Conservation (phyloP, 2,329 filamentous ascomycete species). For the Emericellopsis cladophorae region DNA sequence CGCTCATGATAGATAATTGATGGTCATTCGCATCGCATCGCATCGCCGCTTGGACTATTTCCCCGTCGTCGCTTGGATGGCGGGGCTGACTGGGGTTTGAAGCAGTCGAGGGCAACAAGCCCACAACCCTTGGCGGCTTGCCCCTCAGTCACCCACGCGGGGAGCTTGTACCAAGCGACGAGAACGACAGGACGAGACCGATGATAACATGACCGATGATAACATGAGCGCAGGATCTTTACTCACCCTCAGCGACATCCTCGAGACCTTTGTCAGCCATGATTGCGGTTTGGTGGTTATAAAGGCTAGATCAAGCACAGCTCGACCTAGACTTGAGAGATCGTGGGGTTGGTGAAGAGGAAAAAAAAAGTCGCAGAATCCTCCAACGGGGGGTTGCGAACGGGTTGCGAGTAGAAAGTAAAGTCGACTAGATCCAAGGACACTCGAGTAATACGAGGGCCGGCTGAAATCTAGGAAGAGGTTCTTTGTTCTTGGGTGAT, state of each 20-base stretch:
- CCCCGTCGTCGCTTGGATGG: too few species aligned
- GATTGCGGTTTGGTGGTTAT: slow-evolving; percentile 57
- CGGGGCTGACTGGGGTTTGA: too few species aligned
- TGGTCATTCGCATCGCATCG: too few species aligned
- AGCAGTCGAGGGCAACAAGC: neutral
- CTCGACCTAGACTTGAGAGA: slow-evolving; percentile 52
- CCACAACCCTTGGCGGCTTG: neutral
- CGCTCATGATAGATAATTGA: neutral
- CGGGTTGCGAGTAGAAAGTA: slow-evolving; percentile 13
- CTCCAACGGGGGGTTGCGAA: slow-evolving; percentile 19
- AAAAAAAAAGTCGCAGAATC: slow-evolving; percentile 24
- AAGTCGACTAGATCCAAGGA: slow-evolving; percentile 32
- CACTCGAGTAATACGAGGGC: slow-evolving; percentile 32
- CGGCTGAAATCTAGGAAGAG: slow-evolving; percentile 26
- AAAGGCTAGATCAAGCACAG: slow-evolving; percentile 63
- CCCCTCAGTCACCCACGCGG: too few species aligned
- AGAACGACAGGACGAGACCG: neutral
- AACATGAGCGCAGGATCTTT: slow-evolving; percentile 1
- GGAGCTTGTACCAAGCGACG: neutral
- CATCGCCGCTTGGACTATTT: too few species aligned
- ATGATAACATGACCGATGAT: neutral
- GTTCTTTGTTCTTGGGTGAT: slow-evolving; percentile 13
- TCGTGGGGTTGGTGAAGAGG: slow-evolving; percentile 22
- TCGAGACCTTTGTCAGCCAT: slow-evolving; percentile 99
- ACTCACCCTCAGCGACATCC: slow-evolving; percentile 90